Evolutionary conservation across 2,329 filamentous ascomycete species (phyloP), one percentile per base, ranked within the genome.

Genomic region (Dactylonectria estremocensis): DNA sequence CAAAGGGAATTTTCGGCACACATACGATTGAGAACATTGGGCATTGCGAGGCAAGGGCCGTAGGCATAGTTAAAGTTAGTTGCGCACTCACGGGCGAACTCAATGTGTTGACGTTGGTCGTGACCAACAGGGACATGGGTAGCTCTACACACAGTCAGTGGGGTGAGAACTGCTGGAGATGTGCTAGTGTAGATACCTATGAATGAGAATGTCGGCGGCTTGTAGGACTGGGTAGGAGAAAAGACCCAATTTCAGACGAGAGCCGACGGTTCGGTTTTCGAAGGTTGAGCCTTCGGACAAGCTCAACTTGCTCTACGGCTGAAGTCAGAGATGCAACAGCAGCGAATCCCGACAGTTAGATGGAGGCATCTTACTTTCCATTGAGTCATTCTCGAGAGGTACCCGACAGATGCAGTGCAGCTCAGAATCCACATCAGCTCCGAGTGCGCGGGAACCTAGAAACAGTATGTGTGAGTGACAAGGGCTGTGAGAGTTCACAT

Each of bases 361-460:
- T 20, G 3, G 11, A 37, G n/a, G 8, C 2, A 20, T 50, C 20
- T 56, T 66, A 94, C 94, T 90, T 99, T 99, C 95, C 96, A 99
- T 81, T 98, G 96, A 31, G 96, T 98, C 96, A 99, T 99, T n/a
- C 96, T 88, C 10, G 92, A 92, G n/a, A 99, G 84, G 81, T 97
- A 97, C 45, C 96, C 96, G 81, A 96, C 95, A 5, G 93, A 95
- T 24, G 96, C 93, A 59, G 93, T 93, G 72, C 95, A 98, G 77
- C 94, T 95, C 69, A 99, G 83, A 77, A 98, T 95, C 96, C 96
- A 99, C 93, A 97, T 97, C 70, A 99, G 87, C 81, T 98, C 95
- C 4, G 93, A 85, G 82, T 98, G 96, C 53, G 91, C 91, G 18
- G 90, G 86, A 2, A 95, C 91, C 90, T 93, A 53, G 35, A 10